Base-by-base conservation (phyloP, 139 green algal species). In the Picochlorum sp. region DNA sequence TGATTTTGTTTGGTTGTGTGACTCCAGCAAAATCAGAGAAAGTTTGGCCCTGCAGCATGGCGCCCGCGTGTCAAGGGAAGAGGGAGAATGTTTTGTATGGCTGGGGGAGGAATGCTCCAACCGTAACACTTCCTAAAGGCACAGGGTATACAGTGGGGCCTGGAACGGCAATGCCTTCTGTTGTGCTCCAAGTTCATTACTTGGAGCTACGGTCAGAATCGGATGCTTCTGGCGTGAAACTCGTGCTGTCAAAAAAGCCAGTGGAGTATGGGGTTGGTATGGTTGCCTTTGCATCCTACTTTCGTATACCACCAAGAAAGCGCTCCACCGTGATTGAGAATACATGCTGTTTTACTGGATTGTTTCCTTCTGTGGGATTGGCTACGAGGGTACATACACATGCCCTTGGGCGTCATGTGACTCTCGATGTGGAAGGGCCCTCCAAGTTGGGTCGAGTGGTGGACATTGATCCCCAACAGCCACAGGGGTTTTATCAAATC, bases 101-200 rank as follows among this genome's bases (percentile, higher is more conserved):
- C 22, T 95, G 87, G 87, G 87, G 78, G 40, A 81, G 79, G 35
- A 82, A 90, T 33, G 87, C 87, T 2, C 75, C 74, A 1, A 52
- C 68, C n/a, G 60, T 91, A 57, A 22, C 57, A 7, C 61, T 90
- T 10, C 87, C 87, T 0, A 22, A 79, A 8, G 81, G 80, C 7
- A 75, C 82, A 1, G 86, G 80, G 8, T 93, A 84, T 61, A 67
- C 53, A 12, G 76, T 93, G 14, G 83, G 83, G 20, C 44, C 57
- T 2, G 57, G 57, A 12, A 77, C 73, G 10, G 65, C 57, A 20
- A 78, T 85, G 29, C 44, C 50, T 4, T 69, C 73, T 39, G 39
- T 92, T 1, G 85, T 93, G 9, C 66, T 85, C n/a, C 85, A 93
- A 74, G 81, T 93, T 20, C 85, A 93, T 61, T 93, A 87, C 60